Conservation (phyloP, 2,329 filamentous ascomycete genomes). For the Diaporthe eres region DNA sequence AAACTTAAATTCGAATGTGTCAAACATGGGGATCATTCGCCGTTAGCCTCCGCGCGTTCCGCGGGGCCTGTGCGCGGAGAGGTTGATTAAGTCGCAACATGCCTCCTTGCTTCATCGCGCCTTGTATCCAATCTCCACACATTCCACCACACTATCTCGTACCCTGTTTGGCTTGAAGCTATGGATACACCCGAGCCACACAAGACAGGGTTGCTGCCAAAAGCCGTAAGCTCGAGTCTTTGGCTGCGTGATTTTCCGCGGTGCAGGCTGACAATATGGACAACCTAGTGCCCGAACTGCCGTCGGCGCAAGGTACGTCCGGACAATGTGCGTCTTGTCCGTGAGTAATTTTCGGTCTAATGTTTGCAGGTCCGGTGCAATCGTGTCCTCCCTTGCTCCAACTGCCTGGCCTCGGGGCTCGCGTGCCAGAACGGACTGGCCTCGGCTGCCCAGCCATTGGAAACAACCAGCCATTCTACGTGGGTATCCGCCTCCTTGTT, state of each 20-base stretch:
- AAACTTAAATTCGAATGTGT: background rate
- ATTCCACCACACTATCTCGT: background rate
- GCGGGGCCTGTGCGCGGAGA: conserved; percentile 9
- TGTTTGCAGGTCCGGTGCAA: background rate
- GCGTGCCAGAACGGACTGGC: conserved; percentile 7
- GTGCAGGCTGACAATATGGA: background rate
- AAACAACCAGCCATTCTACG: background rate
- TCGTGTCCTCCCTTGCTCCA: conserved; percentile 13
- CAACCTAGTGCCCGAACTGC: background rate
- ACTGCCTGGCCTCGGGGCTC: conserved; percentile 4
- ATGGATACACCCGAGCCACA: background rate
- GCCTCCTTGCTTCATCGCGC: background rate
- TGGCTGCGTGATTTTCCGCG: background rate
- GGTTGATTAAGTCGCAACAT: background rate
- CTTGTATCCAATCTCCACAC: background rate
- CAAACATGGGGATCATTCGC: background rate
- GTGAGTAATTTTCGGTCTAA: background rate
- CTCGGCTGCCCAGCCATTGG: background rate
- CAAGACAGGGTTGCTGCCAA: conserved; percentile 9
- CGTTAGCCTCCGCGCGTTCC: background rate
- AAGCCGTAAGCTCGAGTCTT: conserved; percentile 6
- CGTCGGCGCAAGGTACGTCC: background rate
- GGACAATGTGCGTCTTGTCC: background rate
- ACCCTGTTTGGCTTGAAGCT: background rate
- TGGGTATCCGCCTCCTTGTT: background rate